These are phyloP conservation scores for Ceratocystis eucalypticola DNA, from an alignment of 2,329 filamentous ascomycete genomes.

Conservation along the genomic window DNA sequence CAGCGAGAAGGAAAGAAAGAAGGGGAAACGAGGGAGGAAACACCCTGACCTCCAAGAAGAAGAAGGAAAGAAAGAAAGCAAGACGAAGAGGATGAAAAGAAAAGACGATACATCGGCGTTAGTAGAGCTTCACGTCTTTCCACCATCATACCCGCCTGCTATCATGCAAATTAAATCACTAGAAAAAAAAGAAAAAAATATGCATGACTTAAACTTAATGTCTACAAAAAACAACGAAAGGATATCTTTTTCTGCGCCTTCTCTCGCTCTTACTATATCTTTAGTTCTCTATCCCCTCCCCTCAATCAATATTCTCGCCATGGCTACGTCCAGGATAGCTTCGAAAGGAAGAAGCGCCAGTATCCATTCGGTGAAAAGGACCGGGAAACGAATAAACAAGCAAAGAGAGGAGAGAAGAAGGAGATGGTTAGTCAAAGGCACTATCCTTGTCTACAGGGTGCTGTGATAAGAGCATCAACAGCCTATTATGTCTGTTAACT, in stretches of 20 bases:
- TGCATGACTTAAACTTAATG: not conserved
- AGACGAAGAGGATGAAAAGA: not conserved
- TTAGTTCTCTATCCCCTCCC: not conserved
- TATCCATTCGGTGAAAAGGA: not conserved
- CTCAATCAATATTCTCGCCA: not conserved
- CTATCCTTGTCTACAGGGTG: not conserved
- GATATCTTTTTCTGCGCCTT: not conserved
- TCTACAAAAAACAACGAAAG: not conserved
- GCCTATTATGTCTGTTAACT: not conserved
- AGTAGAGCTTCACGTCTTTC: not conserved
- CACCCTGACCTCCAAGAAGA: not conserved
- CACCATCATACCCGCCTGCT: not conserved
- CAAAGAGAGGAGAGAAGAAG: not conserved
- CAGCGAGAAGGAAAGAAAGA: not conserved
- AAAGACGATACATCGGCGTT: not conserved
- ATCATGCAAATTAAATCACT: not conserved
- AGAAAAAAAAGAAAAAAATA: not conserved
- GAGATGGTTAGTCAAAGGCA: not conserved
- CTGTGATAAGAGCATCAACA: not conserved
- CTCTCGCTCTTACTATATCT: not conserved
- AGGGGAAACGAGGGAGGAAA: not conserved
- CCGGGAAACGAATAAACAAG: not conserved
- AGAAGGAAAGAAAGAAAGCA: not conserved
- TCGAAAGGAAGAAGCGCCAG: constrained; percentile 8
- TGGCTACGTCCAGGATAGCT: not conserved